Conservation (phyloP, 2,329 filamentous ascomycete genomes). For the Paraconiothyrium brasiliense region DNA sequence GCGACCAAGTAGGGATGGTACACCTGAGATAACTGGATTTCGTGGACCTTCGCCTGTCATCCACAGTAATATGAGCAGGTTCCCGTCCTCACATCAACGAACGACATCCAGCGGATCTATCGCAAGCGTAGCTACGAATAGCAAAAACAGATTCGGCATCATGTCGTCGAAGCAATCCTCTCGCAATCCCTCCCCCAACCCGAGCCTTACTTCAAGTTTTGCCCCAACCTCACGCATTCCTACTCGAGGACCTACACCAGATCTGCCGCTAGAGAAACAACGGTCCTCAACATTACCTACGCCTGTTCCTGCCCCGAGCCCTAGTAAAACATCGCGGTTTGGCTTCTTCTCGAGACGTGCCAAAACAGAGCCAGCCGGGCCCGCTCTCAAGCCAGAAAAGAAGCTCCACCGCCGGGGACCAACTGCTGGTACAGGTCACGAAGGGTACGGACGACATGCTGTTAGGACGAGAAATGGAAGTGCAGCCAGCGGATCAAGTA, state of each 20-base stretch:
- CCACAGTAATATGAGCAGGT: constrained; percentile 63
- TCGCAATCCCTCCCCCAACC: constrained; percentile 51
- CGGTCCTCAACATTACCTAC: constrained; percentile 53
- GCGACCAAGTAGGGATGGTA: constrained; percentile 58
- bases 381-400: constrained; percentile 67
- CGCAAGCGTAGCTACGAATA: constrained; percentile 26
- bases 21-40: constrained; percentile 53
- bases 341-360: constrained; percentile 79
- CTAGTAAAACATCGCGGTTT: constrained; percentile 72
- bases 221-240: constrained; percentile 34
- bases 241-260: constrained; percentile 51
- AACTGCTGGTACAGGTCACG: constrained; percentile 90
- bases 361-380: constrained; percentile 67
- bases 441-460: constrained; percentile 78
- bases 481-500: constrained; percentile 60
- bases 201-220: constrained; percentile 37
- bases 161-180: constrained; percentile 44
- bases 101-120: constrained; percentile 59
- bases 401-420: constrained; percentile 73
- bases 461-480: constrained; percentile 72
- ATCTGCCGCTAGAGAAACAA: constrained; percentile 44
- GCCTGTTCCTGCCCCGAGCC: constrained; percentile 58
- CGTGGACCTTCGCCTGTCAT: constrained; percentile 63
- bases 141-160: constrained; percentile 36
- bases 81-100: constrained; percentile 61